Evolutionary conservation across 140 eudicot genomes (phyloP), one percentile per base, ranked within the genome.

Genomic region (Bidens hawaiensis): DNA sequence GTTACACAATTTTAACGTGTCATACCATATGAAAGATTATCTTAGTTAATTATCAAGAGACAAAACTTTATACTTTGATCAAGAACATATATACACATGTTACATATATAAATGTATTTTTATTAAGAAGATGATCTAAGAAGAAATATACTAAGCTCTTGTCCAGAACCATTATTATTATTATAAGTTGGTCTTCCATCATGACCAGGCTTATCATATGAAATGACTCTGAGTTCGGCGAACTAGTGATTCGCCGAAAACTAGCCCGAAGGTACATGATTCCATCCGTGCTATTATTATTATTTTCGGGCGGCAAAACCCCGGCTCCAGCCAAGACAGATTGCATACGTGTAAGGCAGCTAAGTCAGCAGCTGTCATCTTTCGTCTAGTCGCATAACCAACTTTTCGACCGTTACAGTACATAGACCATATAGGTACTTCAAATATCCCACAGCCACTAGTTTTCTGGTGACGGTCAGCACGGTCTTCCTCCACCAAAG

Each of bases 291-390:
- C 72, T 56, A 14, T 36, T 41, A 15, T n/a, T n/a, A n/a, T 57
- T 53, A n/a, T 34, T 63, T 58, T 76, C 56, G 19, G 57, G 49
- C 1, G 82, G 85, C 19, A 80, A 10, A 30, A 81, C 79, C 41
- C 86, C 86, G 4, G 86, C 86, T 19, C 86, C 86, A 3, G 66
- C 82, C 6, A 77, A 76, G 1, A 81, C 75, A 9, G 77, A 63
- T 57, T 72, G 70, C 86, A 76, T 68, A 14, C 70, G 65, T 25
- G 63, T 72, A 43, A 81, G 71, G 73, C 70, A 12, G 62, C 54
- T 6, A 34, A 22, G 42, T 81, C 86, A 5, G 60, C 46, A 10
- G 54, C 70, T 31, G 72, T 72, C 58, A 23, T 42, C 71, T 68
- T 51, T 4, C 86, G 79, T 46, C 76, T 68, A 10, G 70, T 36